Base-by-base conservation (phyloP, 2,329 filamentous ascomycete species). In the Blastomyces parvus region DNA sequence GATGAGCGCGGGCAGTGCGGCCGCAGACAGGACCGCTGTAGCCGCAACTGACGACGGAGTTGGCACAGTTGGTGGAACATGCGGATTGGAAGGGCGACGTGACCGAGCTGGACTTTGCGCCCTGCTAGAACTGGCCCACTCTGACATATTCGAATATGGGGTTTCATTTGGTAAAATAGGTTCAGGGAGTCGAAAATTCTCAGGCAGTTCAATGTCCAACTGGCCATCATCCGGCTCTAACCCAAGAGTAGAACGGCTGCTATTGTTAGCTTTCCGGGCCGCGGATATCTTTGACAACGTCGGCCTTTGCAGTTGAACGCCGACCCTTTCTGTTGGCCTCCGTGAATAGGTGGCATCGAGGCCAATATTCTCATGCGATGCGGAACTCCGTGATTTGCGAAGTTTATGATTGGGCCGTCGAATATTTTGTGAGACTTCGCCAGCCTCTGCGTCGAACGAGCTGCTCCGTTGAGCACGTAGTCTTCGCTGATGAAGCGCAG, bases 321-420 rank as follows among this genome's bases (percentile, higher is more conserved):
- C 9, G 9, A 33, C 2, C 52, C 14, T 6, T 30, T 56, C 13
- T 22, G 14, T 40, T 9, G 33, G 52, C 11, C 46, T 19, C 27
- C 19, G 36, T 14, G 60, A 11, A 53, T 30, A 57, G 3, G 38
- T 33, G 25, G 44, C 25, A 19, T 53, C 38, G 14, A 60, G 48
- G 14, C 48, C 62, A 52, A 42, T 14, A 25, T 19, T 17, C 38
- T 27, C 57, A 30, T 50, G 22, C n/a, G 57, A 63, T 9, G 42
- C 22, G 3, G 62, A 59, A 30, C 62, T 63, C 13, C 46, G 56
- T 11, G 56, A 40, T 60, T 53, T 60, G 50, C 57, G 62, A 19
- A 63, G 62, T 38, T 60, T 38, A 55, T 40, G 44, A 9, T 25
- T 30, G 27, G 44, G 62, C 22, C 25, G 62, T n/a, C 33, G 17